A percentile compares a stretch with the other conserved stretches of the same genome.
Evolutionary conservation across 495 filamentous ascomycete species (phyloP).

Genomic region (Neurospora sp.): DNA sequence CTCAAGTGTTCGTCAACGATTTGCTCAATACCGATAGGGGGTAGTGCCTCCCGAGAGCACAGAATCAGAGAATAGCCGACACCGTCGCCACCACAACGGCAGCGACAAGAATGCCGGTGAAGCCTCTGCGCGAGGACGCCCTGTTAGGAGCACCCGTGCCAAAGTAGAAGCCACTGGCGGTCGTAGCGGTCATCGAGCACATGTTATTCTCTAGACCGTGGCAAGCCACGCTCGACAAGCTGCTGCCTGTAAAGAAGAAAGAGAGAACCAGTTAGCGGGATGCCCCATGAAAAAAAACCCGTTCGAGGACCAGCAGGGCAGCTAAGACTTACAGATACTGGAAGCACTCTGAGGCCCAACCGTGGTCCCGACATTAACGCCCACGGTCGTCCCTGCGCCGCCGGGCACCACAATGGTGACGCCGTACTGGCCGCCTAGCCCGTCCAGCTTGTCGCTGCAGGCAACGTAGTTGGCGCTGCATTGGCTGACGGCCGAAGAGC

Average conservation of each 20-base stretch:
- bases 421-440: constrained; percentile 38
- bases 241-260: constrained; percentile 12
- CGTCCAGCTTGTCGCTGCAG: constrained; percentile 51
- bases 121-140: constrained; percentile 15
- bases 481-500: constrained; percentile 53
- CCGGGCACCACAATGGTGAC: constrained; percentile 55
- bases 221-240: constrained; percentile 20
- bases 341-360: constrained; percentile 39
- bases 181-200: constrained; percentile 19
- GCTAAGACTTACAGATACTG: constrained; percentile 43
- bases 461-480: constrained; percentile 54
- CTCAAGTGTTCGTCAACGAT: neutral
- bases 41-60: neutral
- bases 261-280: neutral
- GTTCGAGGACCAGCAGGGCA: neutral
- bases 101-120: constrained; percentile 9
- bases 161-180: constrained; percentile 16
- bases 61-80: neutral
- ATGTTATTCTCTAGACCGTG: constrained; percentile 13
- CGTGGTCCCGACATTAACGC: constrained; percentile 22
- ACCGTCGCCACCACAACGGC: constrained; percentile 7
- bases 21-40: neutral
- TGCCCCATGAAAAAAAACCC: neutral
- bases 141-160: constrained; percentile 14
- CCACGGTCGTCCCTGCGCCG: constrained; percentile 41